These are phyloP conservation scores for Pythium insidiosum DNA, from an alignment of 352 stramenopile genomes.

Conservation along the genomic window DNA sequence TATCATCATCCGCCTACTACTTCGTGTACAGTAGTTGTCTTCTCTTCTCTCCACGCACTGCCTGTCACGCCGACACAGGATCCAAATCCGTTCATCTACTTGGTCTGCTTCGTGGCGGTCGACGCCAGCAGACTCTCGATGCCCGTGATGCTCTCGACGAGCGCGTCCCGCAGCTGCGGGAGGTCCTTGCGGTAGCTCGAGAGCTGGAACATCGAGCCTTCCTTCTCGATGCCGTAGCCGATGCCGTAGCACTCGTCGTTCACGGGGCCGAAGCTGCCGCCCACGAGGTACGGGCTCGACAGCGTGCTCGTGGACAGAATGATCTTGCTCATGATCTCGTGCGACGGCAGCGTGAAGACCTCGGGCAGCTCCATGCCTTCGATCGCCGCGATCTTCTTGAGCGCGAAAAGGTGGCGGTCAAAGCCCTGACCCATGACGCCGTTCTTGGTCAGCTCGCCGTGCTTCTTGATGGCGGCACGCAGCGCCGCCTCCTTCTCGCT, in stretches of 20 bases:
- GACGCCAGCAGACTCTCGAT: constrained; percentile 55
- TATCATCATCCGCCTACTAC: too few relatives aligned
- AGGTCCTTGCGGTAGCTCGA: constrained; percentile 79
- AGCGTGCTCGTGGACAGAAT: constrained; percentile 89
- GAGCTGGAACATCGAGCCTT: constrained; percentile 81
- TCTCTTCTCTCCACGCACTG: not conserved
- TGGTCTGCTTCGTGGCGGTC: constrained; percentile 17
- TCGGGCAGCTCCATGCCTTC: constrained; percentile 48
- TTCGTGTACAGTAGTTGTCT: too few relatives aligned
- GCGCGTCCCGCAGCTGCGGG: constrained; percentile 57
- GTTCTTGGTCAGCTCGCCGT: constrained; percentile 87
- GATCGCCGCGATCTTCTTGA: constrained; percentile 62
- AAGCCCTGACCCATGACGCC: constrained; percentile 87
- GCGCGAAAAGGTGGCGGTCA: constrained; percentile 81
- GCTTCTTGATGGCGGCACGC: constrained; percentile 73
- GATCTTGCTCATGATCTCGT: constrained; percentile 82
- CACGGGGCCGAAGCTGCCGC: constrained; percentile 86
- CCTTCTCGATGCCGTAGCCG: constrained; percentile 81
- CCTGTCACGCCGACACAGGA: not conserved
- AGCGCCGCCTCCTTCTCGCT: constrained; percentile 58
- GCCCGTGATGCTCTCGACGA: constrained; percentile 65
- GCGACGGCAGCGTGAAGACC: constrained; percentile 74
- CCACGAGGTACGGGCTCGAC: constrained; percentile 74
- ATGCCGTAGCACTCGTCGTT: constrained; percentile 88
- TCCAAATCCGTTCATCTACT: not conserved